phyloP scores from a whole-genome alignment of 1,139 yeast genomes.

The Hansenula lynferdii region DNA sequence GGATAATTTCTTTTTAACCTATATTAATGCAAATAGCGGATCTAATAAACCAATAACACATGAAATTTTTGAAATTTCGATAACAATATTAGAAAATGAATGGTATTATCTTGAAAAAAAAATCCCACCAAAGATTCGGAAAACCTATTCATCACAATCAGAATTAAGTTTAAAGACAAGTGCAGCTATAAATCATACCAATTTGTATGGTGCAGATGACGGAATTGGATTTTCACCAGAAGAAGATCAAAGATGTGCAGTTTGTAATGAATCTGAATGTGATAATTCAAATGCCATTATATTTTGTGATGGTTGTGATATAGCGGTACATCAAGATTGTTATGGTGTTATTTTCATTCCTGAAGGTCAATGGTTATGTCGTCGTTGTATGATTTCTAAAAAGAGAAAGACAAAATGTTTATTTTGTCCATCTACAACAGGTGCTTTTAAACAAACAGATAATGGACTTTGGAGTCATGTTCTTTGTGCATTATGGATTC shows the following conservation, averaged over 20 bases:
- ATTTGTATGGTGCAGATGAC: constrained; percentile 67
- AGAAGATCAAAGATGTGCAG: constrained; percentile 81
- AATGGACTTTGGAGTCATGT: constrained; percentile 91
- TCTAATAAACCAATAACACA: constrained; percentile 37
- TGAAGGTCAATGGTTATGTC: constrained; percentile 95
- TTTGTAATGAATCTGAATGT: constrained; percentile 83
- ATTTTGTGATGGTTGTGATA: constrained; percentile 94
- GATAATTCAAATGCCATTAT: constrained; percentile 87
- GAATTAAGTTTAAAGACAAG: constrained; percentile 13
- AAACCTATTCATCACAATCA: constrained; percentile 17
- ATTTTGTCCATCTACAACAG: constrained; percentile 85
- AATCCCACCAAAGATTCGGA: constrained; percentile 43
- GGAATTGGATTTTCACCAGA: constrained; percentile 56
- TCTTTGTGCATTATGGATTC: constrained; percentile 90
- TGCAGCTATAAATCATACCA: constrained; percentile 30
- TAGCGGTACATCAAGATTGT: constrained; percentile 97
- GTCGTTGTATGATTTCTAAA: constrained; percentile 68
- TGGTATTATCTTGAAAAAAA: constrained; percentile 66
- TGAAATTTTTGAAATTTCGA: constrained; percentile 69
- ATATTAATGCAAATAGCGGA: constrained; percentile 25
- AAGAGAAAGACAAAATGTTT: constrained; percentile 56
- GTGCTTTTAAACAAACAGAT: constrained; percentile 90
- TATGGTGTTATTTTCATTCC: constrained; percentile 97
- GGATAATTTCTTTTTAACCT: constrained; percentile 53
- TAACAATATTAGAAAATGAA: constrained; percentile 72